These are phyloP conservation scores for Myxozyma geophila DNA, from an alignment of 805 yeast species.

Conservation along the genomic window DNA sequence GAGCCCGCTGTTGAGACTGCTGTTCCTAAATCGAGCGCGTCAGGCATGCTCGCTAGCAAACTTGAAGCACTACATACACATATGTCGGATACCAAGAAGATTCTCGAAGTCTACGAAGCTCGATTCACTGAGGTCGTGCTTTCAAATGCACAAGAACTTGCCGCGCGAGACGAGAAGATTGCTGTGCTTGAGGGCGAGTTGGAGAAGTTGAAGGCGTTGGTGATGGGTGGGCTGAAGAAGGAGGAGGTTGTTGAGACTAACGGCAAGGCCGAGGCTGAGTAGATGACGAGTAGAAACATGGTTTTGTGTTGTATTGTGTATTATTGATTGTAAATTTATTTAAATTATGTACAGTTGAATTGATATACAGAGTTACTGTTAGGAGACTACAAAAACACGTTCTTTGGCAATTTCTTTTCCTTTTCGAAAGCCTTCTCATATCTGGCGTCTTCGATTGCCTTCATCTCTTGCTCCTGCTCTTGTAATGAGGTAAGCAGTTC, in stretches of 20 bases:
- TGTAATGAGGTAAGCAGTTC: constrained; percentile 22
- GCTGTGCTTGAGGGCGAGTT: constrained; percentile 37
- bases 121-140: constrained; percentile 27
- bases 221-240: background rate
- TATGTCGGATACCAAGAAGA: constrained; percentile 15
- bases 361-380: background rate
- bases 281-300: background rate
- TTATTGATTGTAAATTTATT: no score
- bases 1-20: constrained; percentile 22
- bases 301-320: background rate
- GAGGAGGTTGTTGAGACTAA: background rate
- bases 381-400: constrained; percentile 17
- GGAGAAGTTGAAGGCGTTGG: constrained; percentile 18
- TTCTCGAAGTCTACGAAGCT: constrained; percentile 25
- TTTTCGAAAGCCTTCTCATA: background rate
- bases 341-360: background rate
- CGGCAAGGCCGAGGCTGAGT: background rate
- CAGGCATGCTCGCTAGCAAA: constrained; percentile 22
- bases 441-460: constrained; percentile 4
- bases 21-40: constrained; percentile 19
- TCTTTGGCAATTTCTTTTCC: constrained; percentile 11
- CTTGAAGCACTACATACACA: constrained; percentile 24
- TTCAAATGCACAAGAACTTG: constrained; percentile 34
- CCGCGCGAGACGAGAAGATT: constrained; percentile 35
- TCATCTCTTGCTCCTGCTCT: constrained; percentile 18